A percentile compares a stretch with the other conserved stretches of the same genome.
Evolutionary conservation across 345 rosid genomes (phyloP).

Genomic region (rapeseed (Brassica napus)): DNA sequence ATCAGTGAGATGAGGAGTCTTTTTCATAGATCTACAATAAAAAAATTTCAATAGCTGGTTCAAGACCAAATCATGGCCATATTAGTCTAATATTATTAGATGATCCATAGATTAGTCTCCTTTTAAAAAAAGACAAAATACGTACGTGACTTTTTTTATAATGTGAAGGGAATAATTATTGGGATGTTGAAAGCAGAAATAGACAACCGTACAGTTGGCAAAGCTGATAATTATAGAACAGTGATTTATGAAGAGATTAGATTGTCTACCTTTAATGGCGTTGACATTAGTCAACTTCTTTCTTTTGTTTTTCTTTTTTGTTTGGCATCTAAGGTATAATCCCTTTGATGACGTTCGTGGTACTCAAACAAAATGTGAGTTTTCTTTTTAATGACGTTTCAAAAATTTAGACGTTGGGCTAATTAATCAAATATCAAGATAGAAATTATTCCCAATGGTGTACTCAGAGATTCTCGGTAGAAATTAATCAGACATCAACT

Average conservation of each 20-base stretch:
- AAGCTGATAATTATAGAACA: conserved; percentile 20
- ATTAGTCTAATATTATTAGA: background rate
- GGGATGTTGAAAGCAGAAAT: conserved; percentile 27
- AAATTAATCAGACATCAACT: too few relatives aligned
- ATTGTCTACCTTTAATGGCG: conserved; percentile 6
- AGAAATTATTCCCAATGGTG: background rate
- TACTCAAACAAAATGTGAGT: background rate
- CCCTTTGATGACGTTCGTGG: background rate
- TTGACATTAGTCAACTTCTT: conserved; percentile 13
- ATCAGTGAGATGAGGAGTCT: background rate
- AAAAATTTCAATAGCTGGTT: background rate
- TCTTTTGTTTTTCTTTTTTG: background rate
- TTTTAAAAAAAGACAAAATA: background rate
- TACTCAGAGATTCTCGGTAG: too few relatives aligned
- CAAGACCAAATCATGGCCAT: conserved; percentile 5
- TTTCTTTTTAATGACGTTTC: background rate
- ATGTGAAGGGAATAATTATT: background rate
- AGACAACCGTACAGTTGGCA: conserved; percentile 11
- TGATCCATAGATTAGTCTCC: background rate
- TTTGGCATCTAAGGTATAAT: background rate
- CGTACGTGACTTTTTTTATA: background rate
- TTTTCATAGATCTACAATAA: background rate
- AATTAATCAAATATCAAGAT: background rate
- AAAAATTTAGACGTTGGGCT: background rate
- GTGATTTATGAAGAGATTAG: conserved; percentile 23